Percentiles rank a stretch among this genome's conserved stretches.
These are phyloP conservation scores for Pulicaria dysenterica DNA, from an alignment of 129 eudicot species.

Conservation along the genomic window DNA sequence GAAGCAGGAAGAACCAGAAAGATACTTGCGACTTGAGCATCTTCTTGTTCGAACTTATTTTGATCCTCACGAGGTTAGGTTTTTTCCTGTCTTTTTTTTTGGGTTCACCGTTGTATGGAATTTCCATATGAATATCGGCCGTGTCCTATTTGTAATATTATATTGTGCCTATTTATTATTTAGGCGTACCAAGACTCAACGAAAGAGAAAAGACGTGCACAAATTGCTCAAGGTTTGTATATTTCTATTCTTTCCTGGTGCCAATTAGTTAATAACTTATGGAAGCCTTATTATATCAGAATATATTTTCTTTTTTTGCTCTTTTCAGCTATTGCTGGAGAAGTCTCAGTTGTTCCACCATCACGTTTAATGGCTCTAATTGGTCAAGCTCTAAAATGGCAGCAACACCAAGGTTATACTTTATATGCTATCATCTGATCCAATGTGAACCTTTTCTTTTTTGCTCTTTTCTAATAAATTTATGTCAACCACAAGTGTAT, in stretches of 20 bases:
- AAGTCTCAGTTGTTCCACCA: slow-evolving; percentile 99
- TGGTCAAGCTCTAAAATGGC: slow-evolving; percentile 99
- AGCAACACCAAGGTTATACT: slow-evolving; percentile 92
- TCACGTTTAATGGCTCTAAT: slow-evolving; percentile 95
- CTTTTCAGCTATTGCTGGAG: slow-evolving; percentile 84
- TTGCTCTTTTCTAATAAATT: too few relatives aligned
- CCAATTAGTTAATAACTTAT: not conserved
- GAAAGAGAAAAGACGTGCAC: slow-evolving; percentile 92
- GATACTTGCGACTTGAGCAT: slow-evolving; percentile 95
- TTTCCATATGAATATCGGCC: not conserved
- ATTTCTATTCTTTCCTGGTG: slow-evolving; percentile 1
- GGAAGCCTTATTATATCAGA: slow-evolving; percentile 8
- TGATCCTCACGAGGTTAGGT: slow-evolving; percentile 90
- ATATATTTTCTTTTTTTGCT: not conserved
- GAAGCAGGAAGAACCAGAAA: slow-evolving; percentile 99
- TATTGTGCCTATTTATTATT: slow-evolving; percentile 2
- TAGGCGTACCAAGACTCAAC: slow-evolving; percentile 97
- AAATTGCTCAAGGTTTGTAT: slow-evolving; percentile 84
- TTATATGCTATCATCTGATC: not conserved
- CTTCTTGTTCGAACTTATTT: slow-evolving; percentile 97
- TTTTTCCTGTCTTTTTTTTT: not conserved
- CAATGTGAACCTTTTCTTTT: not conserved
- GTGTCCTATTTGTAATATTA: slow-evolving; percentile 17
- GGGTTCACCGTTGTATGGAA: not conserved
- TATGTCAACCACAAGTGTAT: too few relatives aligned